Conservation (phyloP, 202 grass and related monocot species). For the Panicum virgatum region DNA sequence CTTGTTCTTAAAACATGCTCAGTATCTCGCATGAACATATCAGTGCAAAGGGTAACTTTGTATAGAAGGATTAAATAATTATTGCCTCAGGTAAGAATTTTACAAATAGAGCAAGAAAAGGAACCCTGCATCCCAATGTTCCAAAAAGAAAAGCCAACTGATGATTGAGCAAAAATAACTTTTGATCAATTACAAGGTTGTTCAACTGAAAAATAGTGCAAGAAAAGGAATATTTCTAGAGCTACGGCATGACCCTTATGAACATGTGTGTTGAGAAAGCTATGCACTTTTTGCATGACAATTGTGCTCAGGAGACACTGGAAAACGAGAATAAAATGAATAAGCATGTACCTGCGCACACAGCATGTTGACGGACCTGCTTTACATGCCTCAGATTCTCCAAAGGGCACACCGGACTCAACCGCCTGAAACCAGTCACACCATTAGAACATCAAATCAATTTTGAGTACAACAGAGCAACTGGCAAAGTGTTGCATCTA, state of each 20-base stretch:
- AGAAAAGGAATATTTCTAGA: not conserved
- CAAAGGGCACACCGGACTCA: constrained; percentile 75
- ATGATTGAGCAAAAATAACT: not conserved
- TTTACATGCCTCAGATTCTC: constrained; percentile 90
- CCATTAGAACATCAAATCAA: not conserved
- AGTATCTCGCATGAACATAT: not conserved
- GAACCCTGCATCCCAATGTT: not conserved
- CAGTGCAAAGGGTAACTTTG: not conserved
- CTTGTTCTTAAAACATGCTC: not conserved
- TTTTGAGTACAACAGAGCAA: not conserved
- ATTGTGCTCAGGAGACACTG: not conserved
- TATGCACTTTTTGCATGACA: not conserved
- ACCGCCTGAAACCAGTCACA: constrained; percentile 52
- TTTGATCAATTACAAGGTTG: not conserved
- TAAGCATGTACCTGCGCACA: constrained; percentile 8
- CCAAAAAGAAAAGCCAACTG: no score
- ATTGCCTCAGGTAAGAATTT: no score
- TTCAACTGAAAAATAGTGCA: no score
- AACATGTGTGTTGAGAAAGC: not conserved
- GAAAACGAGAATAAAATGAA: not conserved
- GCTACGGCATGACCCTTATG: not conserved
- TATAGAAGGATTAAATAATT: not conserved
- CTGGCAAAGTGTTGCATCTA: not conserved
- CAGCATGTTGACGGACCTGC: constrained; percentile 45
- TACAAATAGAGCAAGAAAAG: not conserved